Evolutionary conservation across 2,329 filamentous ascomycete genomes (phyloP), one percentile per base, ranked within the genome.

Genomic region (Achaetomium macrosporum): DNA sequence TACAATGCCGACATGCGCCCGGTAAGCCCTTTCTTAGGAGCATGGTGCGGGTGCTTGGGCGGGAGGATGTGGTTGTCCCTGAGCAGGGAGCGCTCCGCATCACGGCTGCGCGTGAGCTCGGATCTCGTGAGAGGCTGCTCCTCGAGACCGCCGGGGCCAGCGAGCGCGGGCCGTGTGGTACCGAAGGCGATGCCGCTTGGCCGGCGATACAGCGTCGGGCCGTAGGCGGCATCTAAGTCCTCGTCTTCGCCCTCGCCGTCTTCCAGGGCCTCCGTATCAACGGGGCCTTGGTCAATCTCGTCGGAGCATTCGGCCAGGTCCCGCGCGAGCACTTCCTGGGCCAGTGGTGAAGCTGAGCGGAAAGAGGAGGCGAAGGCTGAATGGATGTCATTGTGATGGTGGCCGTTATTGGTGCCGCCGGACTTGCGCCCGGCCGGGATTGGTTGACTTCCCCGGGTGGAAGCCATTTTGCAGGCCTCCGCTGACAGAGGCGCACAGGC

Each of bases 141-240:
- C 16, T 74, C 72, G 13, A 71, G 55, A 10, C 65, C 66, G 44
- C 76, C 74, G 5, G 82, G 81, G 42, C 76, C 74, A 4, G 82
- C 81, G 25, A 95, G 76, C 5, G 85, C 80, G 3, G 86, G 84
- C 50, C 89, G 77, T 1, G 83, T 78, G 20, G 85, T 84, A 12
- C 85, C 87, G 55, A 81, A 88, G 30, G 85, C 84, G 41, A 93
- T 84, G 64, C 85, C 87, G 60, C 83, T 87, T 1, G 90, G 88
- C 42, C 90, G 81, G 51, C 87, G 82, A 71, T 93, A 96, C 61
- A 76, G 76, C 65, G 69, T 73, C 51, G 72, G 76, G n/a, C 70
- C 68, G 5, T 66, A 65, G 5, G 68, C 66, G 11, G 71, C 71
- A 42, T 74, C 69, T 3, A 67, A 66, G 10, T 72, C 71, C 42